Evolutionary conservation across 805 yeast species (phyloP).

Genomic region (Sugiyamaella qingdaonensis): DNA sequence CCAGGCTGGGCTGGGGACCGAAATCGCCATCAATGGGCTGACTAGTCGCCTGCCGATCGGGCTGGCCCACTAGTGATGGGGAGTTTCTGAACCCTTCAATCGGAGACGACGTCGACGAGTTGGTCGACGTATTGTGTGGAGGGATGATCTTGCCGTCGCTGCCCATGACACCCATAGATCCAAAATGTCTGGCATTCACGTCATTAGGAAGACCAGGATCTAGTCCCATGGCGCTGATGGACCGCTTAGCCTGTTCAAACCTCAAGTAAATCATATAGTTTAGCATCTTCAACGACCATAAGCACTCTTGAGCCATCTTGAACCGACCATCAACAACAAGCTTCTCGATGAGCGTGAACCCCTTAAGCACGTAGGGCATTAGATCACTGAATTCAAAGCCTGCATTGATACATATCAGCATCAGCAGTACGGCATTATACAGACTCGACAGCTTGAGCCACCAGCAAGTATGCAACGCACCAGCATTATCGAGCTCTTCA

Average conservation of each 20-base stretch:
- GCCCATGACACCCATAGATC: constrained; percentile 43
- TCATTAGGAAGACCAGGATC: constrained; percentile 49
- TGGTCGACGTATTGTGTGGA: constrained; percentile 12
- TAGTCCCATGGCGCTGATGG: constrained; percentile 42
- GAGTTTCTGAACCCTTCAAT: background rate
- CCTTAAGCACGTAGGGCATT: constrained; percentile 15
- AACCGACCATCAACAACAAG: constrained; percentile 25
- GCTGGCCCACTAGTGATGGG: background rate
- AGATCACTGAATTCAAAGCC: constrained; percentile 33
- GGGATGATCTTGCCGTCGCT: constrained; percentile 16
- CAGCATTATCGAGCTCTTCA: constrained; percentile 13
- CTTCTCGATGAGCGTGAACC: constrained; percentile 18
- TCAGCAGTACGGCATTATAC: constrained; percentile 33
- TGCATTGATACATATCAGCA: constrained; percentile 42
- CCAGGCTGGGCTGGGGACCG: background rate
- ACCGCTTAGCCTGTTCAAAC: constrained; percentile 39
- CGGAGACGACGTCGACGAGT: constrained; percentile 5
- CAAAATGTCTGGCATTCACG: constrained; percentile 47
- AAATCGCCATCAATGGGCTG: background rate
- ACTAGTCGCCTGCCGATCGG: background rate
- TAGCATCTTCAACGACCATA: constrained; percentile 58
- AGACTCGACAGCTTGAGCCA: constrained; percentile 44
- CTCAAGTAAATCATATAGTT: constrained; percentile 48
- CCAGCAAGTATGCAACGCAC: constrained; percentile 37
- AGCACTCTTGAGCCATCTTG: constrained; percentile 52